Conservation (phyloP, 116 monocot genomes). For the Phalaenopsis hybrid region DNA sequence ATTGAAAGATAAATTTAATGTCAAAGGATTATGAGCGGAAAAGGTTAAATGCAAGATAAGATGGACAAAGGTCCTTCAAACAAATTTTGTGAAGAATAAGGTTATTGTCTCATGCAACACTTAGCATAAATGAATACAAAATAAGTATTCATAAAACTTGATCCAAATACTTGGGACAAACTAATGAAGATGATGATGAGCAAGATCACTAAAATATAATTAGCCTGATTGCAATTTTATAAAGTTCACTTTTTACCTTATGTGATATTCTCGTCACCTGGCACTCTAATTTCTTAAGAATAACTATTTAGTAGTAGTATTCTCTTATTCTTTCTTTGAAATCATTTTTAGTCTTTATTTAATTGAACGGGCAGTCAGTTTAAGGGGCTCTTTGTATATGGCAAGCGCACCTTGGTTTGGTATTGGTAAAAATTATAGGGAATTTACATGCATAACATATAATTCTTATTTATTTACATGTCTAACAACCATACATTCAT, state of each 20-base stretch:
- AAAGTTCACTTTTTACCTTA: background rate
- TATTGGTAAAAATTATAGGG: background rate
- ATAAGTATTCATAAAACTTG: background rate
- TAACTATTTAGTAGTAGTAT: background rate
- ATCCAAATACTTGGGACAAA: background rate
- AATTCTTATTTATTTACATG: no score
- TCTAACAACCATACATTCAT: no score
- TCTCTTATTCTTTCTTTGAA: background rate
- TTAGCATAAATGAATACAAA: background rate
- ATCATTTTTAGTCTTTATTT: background rate
- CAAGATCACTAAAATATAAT: no score
- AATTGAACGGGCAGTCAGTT: background rate
- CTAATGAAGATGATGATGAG: background rate
- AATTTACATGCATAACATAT: no score
- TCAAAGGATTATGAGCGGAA: background rate
- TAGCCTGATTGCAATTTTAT: background rate
- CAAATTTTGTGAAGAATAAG: background rate
- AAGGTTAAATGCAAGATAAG: background rate
- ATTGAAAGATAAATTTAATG: background rate
- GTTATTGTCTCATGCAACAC: background rate
- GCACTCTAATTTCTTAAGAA: background rate
- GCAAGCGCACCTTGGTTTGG: background rate
- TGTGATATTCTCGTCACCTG: background rate
- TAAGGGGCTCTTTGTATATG: background rate
- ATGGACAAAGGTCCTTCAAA: background rate